Conservation (phyloP, 2,329 filamentous ascomycete species). For the Paecilomyces fulvus region DNA sequence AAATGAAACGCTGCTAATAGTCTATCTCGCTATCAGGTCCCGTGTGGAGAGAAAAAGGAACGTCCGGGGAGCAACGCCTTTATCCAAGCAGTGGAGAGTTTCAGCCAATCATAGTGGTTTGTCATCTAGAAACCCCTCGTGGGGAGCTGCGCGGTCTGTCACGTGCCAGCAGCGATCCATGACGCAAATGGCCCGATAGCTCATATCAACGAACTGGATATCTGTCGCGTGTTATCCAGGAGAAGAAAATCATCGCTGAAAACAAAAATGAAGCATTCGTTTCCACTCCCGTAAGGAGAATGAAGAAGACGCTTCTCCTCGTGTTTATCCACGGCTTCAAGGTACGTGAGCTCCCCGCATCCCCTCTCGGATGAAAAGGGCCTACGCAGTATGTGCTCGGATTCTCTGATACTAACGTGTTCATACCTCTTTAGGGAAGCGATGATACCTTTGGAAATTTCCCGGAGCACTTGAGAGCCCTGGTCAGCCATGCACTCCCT, state of each 20-base stretch:
- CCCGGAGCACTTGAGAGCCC: slow-evolving; percentile 34
- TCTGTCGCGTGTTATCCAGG: neutral
- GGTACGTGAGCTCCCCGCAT: slow-evolving; percentile 18
- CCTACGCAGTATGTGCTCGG: neutral
- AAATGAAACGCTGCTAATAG: neutral
- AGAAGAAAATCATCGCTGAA: neutral
- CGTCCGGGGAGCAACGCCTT: neutral
- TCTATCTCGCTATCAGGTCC: neutral
- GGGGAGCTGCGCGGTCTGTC: neutral
- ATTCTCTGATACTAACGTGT: neutral
- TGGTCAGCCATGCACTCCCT: slow-evolving; percentile 36
- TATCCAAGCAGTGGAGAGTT: neutral
- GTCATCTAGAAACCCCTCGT: neutral
- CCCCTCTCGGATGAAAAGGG: neutral
- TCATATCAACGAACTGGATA: neutral
- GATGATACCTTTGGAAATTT: slow-evolving; percentile 42
- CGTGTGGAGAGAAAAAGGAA: neutral
- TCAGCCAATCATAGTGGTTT: neutral
- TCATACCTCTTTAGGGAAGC: slow-evolving; percentile 29
- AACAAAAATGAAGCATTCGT: slow-evolving; percentile 8
- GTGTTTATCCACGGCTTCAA: slow-evolving; percentile 44
- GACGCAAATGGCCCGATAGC: neutral
- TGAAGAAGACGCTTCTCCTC: slow-evolving; percentile 39
- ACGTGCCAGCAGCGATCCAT: neutral
- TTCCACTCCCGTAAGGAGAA: slow-evolving; percentile 13